Evolutionary conservation across 148 eudicot genomes (phyloP), one percentile per base, ranked within the genome.

Genomic region (Vaccinium myrtillus): DNA sequence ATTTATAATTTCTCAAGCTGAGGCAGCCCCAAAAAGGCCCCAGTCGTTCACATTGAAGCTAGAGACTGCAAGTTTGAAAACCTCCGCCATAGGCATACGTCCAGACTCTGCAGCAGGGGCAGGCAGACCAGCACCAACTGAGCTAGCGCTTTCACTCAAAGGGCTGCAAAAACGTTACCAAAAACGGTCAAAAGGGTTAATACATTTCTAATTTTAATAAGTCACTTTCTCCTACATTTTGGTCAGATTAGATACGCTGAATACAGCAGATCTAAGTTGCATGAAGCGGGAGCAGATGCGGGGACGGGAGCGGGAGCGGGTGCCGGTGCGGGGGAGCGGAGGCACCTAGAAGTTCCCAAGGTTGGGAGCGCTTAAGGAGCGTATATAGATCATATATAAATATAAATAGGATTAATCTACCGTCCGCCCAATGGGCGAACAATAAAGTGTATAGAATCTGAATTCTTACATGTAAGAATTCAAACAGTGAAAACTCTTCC

Each of bases 41-140:
- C 98, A 97, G 75, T 97, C 94, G 14, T 93, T 85, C 23, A 97
- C 93, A 89, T 90, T 94, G 93, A 97, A 94, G 88, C 87, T 90
- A 48, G 98, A 88, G 78, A 92, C 91, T 12, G 94, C 94, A n/a
- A 86, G 86, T 89, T 90, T 93, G 71, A 94, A 97, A 81, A 93
- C 91, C 83, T 97, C 96, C 1, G 91, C 86, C 95, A 95, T 88
- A 5, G 98, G 91, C 89, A 88, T 86, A 78, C 80, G 69, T 78
- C 98, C 99, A 76, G 94, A 90, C 79, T 93, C 93, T 83, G 89
- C 92, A 85, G 98, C 98, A 32, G 99, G 98, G 73, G 86, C 84
- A 54, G 93, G 86, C 27, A 84, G 85, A 73, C 99, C 99, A 73
- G 95, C 94, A 78, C 98, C 95, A 81, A 97, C 98, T 8, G 95